These are phyloP conservation scores for Zymoseptoria tritici DNA, from an alignment of 2,329 filamentous ascomycete species.

Conservation along the genomic window DNA sequence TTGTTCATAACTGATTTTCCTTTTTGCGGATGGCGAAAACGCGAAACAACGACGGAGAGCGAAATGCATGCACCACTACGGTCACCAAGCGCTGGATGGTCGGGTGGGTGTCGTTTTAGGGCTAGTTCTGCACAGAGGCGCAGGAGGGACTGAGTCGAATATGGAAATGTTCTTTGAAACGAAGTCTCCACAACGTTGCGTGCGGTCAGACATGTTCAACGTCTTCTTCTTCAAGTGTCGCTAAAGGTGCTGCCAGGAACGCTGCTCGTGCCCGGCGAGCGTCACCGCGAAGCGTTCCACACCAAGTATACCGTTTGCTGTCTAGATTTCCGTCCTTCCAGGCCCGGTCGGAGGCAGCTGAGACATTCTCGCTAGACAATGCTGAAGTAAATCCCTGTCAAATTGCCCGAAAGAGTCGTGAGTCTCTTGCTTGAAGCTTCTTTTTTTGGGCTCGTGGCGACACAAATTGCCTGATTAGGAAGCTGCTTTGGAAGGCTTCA, in stretches of 20 bases:
- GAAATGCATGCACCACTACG: background rate
- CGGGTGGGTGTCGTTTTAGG: background rate
- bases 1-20: background rate
- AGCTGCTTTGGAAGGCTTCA: background rate
- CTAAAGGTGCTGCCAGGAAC: too few relatives aligned
- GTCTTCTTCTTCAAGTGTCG: background rate
- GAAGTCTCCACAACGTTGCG: background rate
- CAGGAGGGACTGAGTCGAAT: background rate
- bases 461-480: background rate
- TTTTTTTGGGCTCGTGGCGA: too few relatives aligned
- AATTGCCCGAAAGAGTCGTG: too few relatives aligned
- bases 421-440: too few relatives aligned
- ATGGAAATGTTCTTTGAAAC: background rate
- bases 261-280: too few relatives aligned
- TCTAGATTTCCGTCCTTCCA: too few relatives aligned
- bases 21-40: background rate
- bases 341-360: too few relatives aligned
- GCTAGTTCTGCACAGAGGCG: background rate
- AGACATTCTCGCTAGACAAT: too few relatives aligned
- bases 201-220: too few relatives aligned
- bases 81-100: background rate
- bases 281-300: too few relatives aligned
- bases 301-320: too few relatives aligned
- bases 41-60: background rate
- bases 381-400: too few relatives aligned